These are phyloP conservation scores for Arabidopsis lyrata DNA, from an alignment of 441 rosid species.

Conservation along the genomic window DNA sequence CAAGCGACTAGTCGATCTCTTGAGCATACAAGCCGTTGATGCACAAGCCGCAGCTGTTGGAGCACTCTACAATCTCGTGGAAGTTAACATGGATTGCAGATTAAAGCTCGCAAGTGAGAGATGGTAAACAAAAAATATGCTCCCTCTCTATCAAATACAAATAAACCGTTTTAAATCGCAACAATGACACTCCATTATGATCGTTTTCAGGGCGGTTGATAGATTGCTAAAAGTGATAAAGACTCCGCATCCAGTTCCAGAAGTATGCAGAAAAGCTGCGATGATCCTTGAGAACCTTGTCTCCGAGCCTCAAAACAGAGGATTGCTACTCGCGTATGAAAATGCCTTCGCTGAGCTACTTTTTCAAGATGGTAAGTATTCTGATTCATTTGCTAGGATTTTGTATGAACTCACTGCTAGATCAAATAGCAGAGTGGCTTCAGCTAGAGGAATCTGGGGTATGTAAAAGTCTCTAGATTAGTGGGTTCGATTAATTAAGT, in stretches of 20 bases:
- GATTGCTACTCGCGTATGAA: constrained; percentile 73
- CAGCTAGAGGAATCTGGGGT: constrained; percentile 96
- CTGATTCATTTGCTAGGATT: constrained; percentile 90
- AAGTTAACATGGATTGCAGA: constrained; percentile 93
- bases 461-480: constrained; percentile 55
- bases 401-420: constrained; percentile 87
- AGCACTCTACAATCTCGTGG: constrained; percentile 93
- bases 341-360: constrained; percentile 91
- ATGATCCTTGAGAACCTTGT: constrained; percentile 92
- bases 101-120: constrained; percentile 94
- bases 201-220: constrained; percentile 80
- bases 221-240: constrained; percentile 85
- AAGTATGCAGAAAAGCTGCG: constrained; percentile 93
- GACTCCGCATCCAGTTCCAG: constrained; percentile 90
- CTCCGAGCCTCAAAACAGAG: constrained; percentile 89
- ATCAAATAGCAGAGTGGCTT: constrained; percentile 85
- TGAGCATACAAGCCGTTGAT: constrained; percentile 78
- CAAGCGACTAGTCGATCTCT: constrained; percentile 82
- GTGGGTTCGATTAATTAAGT: constrained; percentile 6
- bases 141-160: not conserved
- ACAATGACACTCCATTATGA: not conserved
- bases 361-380: constrained; percentile 80
- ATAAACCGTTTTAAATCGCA: not conserved
- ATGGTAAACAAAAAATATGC: constrained; percentile 59
- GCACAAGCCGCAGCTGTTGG: constrained; percentile 97